Conservation (phyloP, 164 flowering plant genomes). For the Berberis vulgaris region DNA sequence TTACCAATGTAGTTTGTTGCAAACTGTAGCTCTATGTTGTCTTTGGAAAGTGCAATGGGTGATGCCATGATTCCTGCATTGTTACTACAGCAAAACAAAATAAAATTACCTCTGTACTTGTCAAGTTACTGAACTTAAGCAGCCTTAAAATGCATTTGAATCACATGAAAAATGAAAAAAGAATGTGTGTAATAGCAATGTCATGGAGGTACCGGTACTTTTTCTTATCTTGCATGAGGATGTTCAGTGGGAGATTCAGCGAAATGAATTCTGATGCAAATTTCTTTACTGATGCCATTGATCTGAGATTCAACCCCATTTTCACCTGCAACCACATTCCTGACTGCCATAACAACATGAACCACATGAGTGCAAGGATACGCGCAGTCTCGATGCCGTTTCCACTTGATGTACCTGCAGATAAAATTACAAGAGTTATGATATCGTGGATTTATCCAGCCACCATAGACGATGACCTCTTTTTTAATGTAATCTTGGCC, state of each 20-base stretch:
- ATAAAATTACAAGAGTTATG: slow-evolving; percentile 1
- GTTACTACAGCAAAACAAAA: slow-evolving; percentile 30
- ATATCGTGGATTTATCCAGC: too few relatives aligned
- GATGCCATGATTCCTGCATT: slow-evolving; percentile 71
- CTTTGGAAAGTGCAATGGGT: slow-evolving; percentile 57
- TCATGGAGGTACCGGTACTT: not conserved
- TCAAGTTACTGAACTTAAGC: not conserved
- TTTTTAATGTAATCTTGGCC: too few relatives aligned
- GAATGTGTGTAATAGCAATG: not conserved
- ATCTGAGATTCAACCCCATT: slow-evolving; percentile 70
- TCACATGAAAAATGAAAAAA: too few relatives aligned
- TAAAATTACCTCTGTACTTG: not conserved
- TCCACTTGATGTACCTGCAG: slow-evolving; percentile 82
- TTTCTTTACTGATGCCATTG: slow-evolving; percentile 57
- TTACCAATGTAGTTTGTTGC: slow-evolving; percentile 72
- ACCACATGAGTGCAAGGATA: slow-evolving; percentile 66
- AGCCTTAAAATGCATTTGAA: not conserved
- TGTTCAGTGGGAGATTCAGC: slow-evolving; percentile 45
- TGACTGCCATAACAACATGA: slow-evolving; percentile 70
- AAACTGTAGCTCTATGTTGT: slow-evolving; percentile 63
- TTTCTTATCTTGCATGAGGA: slow-evolving; percentile 53
- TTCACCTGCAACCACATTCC: slow-evolving; percentile 46
- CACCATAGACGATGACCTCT: too few relatives aligned
- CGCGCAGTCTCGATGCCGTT: slow-evolving; percentile 68
- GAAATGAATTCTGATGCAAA: slow-evolving; percentile 53